Evolutionary conservation across 2,329 filamentous ascomycete species (phyloP), one percentile per base, ranked within the genome.

Genomic region (Talaromyces sp.): DNA sequence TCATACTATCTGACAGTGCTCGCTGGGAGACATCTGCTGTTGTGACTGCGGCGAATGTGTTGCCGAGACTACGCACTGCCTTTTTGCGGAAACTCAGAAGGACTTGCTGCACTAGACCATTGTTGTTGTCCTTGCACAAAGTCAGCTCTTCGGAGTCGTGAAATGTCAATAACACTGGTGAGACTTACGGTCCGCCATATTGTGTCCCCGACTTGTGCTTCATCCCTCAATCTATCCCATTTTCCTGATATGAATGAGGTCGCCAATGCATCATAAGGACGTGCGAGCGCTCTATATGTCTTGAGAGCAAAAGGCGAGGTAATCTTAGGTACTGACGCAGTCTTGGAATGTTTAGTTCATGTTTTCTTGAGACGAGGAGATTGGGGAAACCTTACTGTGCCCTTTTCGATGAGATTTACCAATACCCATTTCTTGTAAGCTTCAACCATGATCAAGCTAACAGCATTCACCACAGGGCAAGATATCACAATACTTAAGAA

Each of bases 391-490:
- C 78, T 74, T 68, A 84, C 79, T 69, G 81, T 84, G 67, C 92
- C 93, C 60, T 87, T 79, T 6, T 85, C 81, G 18, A 99, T 79
- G 61, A 97, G 81, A 60, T 87, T 86, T 9, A 92, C 83, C 16
- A 99, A 79, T 8, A 96, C 73, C 90, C 92, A 97, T 76, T 93
- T 96, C 78, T 93, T 96, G 80, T 96, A 93, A 5, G 91, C 91
- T 67, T 96, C 92, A 3, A 90, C 81, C 89, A 95, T 95, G 58
- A 96, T 82, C 72, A 87, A 88, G 74, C 88, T 93, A 39, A 85
- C 82, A 35, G 82, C 79, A 21, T 87, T 87, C 58, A 80, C 81
- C 0, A 82, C 80, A 0, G 92, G 91, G 63, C 88, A 87, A 2
- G 87, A 84, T 39, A 96, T 80, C 48, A 86, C 84, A 63, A 85